Evolutionary conservation across 495 filamentous ascomycete genomes (phyloP), one percentile per base, ranked within the genome.

Genomic region (Talaromyces stipitatus): DNA sequence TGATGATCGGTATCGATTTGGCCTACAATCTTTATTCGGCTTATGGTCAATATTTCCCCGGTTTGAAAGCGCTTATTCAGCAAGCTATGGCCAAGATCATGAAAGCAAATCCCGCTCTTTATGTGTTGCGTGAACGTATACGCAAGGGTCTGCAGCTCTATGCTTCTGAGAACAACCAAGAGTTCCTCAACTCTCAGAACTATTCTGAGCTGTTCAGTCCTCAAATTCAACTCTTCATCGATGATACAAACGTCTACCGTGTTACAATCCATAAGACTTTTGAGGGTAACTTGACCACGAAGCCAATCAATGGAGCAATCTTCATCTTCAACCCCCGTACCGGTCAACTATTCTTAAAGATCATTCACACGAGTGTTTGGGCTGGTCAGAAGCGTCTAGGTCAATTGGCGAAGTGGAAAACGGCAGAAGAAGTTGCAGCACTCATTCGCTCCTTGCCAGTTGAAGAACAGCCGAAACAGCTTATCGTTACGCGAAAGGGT

Each of bases 251-350:
- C 63, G 95, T 97, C 55, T 99, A 99, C 66, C 94, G 95, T 72
- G 95, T 99, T 61, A 97, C 95, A 1, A 97, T 99, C 48, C 95
- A 99, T 80, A 99, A 99, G 82, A 99, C 95, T 0, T 99, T 99
- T 61, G 95, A 99, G 70, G 95, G 95, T 61, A 99, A 99, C 65
- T 76, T 99, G 79, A 99, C 95, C 2, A 99, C 95, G 0, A 99
- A 99, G 74, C 95, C 95, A 20, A 99, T 99, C 77, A 99, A 99
- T 72, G 95, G 95, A 66, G 95, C 95, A 30, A 99, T 99, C 66
- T 97, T 99, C 77, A 97, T 99, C 72, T 96, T 99, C 84, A 99
- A 97, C 66, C 95, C 95, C 16, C 85, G 95, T 47, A 97, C 95
- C 60, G 95, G 95, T 29, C 95, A 99, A 65, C 74, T 99, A 18